Evolutionary conservation across 164 flowering plant species (phyloP).

Genomic region (Chloranthus sessilifolius): DNA sequence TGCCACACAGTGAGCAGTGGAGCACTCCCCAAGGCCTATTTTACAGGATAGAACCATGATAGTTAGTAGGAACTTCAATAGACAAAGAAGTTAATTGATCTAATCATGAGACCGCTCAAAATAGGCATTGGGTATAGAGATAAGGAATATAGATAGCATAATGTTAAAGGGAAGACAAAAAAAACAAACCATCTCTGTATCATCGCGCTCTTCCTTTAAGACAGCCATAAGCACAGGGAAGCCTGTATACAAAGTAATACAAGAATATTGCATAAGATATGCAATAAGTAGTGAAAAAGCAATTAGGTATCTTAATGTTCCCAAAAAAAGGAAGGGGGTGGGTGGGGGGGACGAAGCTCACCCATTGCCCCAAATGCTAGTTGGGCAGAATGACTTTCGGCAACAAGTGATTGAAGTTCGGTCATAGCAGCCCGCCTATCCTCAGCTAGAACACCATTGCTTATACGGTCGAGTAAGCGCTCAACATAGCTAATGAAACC

Average conservation of each 20-base stretch:
- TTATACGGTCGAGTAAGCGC: slow-evolving; percentile 87
- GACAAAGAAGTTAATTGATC: too few species aligned
- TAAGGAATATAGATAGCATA: too few species aligned
- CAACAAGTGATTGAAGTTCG: slow-evolving; percentile 90
- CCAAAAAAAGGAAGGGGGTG: slow-evolving; percentile 58
- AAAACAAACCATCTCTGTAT: slow-evolving; percentile 79
- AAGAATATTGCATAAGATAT: not conserved
- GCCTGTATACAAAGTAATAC: slow-evolving; percentile 40
- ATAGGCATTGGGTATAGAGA: too few species aligned
- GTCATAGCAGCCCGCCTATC: slow-evolving; percentile 83
- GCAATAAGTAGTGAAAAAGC: not conserved
- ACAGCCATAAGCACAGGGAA: slow-evolving; percentile 85
- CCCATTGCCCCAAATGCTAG: slow-evolving; percentile 98
- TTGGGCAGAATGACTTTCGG: slow-evolving; percentile 80
- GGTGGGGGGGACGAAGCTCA: slow-evolving; percentile 53
- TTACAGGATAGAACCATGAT: too few species aligned
- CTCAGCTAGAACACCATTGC: slow-evolving; percentile 85
- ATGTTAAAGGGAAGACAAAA: slow-evolving; percentile 4
- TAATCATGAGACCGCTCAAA: too few species aligned
- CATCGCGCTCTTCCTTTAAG: slow-evolving; percentile 88
- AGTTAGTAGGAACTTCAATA: too few species aligned
- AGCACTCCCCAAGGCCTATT: too few species aligned
- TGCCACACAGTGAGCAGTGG: too few species aligned
- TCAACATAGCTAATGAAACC: slow-evolving; percentile 62
- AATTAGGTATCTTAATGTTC: not conserved